Conservation (phyloP, 345 rosid species). For the Citrus sinensis region DNA sequence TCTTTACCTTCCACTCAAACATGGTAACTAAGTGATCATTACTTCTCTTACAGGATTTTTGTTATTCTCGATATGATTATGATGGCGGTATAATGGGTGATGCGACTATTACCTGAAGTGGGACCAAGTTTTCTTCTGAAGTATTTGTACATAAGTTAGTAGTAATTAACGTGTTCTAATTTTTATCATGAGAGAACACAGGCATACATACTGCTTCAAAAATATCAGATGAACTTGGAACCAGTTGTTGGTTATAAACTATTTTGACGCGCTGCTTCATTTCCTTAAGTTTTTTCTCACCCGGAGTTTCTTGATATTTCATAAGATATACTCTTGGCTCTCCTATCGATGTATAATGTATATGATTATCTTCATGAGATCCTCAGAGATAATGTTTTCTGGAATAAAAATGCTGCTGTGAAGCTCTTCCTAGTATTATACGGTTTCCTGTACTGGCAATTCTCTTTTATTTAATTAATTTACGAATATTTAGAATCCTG, state of each 20-base stretch:
- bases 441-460: background rate
- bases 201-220: conserved; percentile 6
- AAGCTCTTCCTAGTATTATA: background rate
- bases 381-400: background rate
- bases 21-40: background rate
- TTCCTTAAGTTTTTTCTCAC: background rate
- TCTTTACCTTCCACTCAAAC: background rate
- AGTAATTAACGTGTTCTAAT: conserved; percentile 10
- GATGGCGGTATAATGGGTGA: conserved; percentile 12
- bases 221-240: conserved; percentile 20
- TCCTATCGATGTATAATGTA: conserved; percentile 12
- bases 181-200: conserved; percentile 13
- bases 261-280: conserved; percentile 12
- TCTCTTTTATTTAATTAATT: background rate
- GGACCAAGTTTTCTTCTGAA: conserved; percentile 3
- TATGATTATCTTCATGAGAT: conserved; percentile 5
- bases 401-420: background rate
- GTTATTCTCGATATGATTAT: conserved; percentile 13
- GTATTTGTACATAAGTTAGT: conserved; percentile 22
- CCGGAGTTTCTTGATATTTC: background rate
- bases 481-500: background rate
- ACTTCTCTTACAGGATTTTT: conserved; percentile 17
- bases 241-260: background rate
- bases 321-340: background rate
- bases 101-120: conserved; percentile 14